Evolutionary conservation across 2,329 filamentous ascomycete species (phyloP).

Genomic region (Monilinia vaccinii-corymbosi): DNA sequence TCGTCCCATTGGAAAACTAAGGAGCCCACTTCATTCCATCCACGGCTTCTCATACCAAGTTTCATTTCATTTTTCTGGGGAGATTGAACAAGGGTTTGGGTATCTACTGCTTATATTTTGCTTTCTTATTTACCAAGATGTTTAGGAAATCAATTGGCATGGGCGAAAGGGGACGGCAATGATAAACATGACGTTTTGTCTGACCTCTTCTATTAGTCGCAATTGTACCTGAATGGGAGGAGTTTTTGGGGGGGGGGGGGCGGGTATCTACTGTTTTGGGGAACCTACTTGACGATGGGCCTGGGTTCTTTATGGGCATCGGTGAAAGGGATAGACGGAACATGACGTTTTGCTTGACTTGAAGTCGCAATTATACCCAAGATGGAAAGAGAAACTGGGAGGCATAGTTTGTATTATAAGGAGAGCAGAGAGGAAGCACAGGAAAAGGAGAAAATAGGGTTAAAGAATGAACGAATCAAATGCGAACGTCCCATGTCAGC

Average conservation of each 20-base stretch:
- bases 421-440: too few species aligned
- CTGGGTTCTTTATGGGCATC: too few species aligned
- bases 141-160: conserved; percentile 4
- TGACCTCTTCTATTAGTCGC: background rate
- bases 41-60: background rate
- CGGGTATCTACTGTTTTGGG: conserved; percentile 1
- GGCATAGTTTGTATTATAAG: background rate
- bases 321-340: background rate
- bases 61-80: background rate
- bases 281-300: background rate
- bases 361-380: background rate
- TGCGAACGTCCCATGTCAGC: too few species aligned
- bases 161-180: background rate
- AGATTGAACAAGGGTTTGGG: background rate
- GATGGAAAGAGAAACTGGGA: background rate
- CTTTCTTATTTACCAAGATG: background rate
- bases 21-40: background rate
- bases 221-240: conserved; percentile 2
- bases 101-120: conserved; percentile 4
- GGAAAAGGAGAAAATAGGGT: conserved; percentile 7
- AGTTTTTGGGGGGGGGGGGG: background rate
- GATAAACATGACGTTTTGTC: conserved; percentile 5
- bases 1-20: conserved; percentile 30
- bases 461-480: too few species aligned
- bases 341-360: conserved; percentile 3